Conservation (phyloP, 176 grass and related monocot genomes). For the Tillandsia leiboldiana region DNA sequence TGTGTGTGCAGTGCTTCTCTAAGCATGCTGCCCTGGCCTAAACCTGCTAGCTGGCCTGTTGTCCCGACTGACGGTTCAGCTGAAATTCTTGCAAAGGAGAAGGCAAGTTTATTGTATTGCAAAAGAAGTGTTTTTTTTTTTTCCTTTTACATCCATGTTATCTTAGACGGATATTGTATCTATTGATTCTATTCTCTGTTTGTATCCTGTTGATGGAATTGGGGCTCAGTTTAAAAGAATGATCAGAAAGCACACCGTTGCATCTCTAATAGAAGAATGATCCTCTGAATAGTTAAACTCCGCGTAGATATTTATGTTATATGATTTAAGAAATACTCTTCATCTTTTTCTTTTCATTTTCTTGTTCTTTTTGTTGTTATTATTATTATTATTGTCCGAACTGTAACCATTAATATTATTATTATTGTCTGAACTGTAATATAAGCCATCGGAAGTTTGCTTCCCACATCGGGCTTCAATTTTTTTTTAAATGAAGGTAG, state of each 20-base stretch:
- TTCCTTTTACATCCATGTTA: neutral
- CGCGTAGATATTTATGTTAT: too few relatives aligned
- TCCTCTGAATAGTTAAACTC: too few relatives aligned
- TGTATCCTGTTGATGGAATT: neutral
- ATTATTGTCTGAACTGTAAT: too few relatives aligned
- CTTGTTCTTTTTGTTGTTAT: too few relatives aligned
- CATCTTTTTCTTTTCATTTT: too few relatives aligned
- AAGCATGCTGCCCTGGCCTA: slow-evolving; percentile 99
- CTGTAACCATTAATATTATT: too few relatives aligned
- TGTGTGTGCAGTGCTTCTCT: slow-evolving; percentile 60
- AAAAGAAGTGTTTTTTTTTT: slow-evolving; percentile 3
- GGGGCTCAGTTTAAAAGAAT: neutral
- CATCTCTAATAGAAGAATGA: neutral
- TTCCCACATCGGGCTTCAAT: too few relatives aligned
- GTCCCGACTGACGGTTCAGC: slow-evolving; percentile 64
- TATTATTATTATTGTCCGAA: too few relatives aligned
- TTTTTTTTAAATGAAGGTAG: too few relatives aligned
- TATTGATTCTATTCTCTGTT: neutral
- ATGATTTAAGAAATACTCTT: too few relatives aligned
- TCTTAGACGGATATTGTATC: neutral
- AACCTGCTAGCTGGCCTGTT: slow-evolving; percentile 92
- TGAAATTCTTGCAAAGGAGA: slow-evolving; percentile 88
- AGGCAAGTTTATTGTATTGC: slow-evolving; percentile 43
- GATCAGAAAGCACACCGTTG: neutral
- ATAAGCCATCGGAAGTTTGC: too few relatives aligned